Conservation (phyloP, 768 basidiomycete genomes). For the Agaricus blazei region DNA sequence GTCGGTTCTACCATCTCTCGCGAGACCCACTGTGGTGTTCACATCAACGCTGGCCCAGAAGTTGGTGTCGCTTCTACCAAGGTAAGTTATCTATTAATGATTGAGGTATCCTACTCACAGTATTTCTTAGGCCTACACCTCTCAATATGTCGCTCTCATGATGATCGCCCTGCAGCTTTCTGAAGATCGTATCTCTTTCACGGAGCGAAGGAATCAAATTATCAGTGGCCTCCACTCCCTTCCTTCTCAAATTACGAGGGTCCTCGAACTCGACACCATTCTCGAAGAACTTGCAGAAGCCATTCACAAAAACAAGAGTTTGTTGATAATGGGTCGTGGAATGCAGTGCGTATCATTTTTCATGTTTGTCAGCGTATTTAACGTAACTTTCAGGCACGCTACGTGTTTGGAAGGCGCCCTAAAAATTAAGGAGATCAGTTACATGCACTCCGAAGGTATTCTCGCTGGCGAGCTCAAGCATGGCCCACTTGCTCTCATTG, state of each 20-base stretch:
- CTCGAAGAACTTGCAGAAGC: slow-evolving; percentile 83
- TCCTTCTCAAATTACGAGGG: slow-evolving; percentile 81
- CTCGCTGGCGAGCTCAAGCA: slow-evolving; percentile 99
- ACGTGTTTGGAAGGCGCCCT: slow-evolving; percentile 97
- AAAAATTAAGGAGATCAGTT: slow-evolving; percentile 99
- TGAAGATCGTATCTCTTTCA: slow-evolving; percentile 94
- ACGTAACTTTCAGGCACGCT: slow-evolving; percentile 54
- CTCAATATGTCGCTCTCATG: slow-evolving; percentile 95
- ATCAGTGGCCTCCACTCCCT: slow-evolving; percentile 91
- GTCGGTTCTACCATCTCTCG: slow-evolving; percentile 97
- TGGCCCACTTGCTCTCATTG: slow-evolving; percentile 94
- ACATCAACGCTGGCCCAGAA: slow-evolving; percentile 98
- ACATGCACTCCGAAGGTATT: slow-evolving; percentile 87
- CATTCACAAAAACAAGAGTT: slow-evolving; percentile 75
- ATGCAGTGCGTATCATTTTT: slow-evolving; percentile 66
- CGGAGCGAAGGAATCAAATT: slow-evolving; percentile 85
- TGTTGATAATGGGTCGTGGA: slow-evolving; percentile 96
- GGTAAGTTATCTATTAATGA: slow-evolving; percentile 31
- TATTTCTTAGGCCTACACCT: slow-evolving; percentile 79
- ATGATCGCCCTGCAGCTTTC: slow-evolving; percentile 99
- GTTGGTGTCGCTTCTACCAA: slow-evolving; percentile 99
- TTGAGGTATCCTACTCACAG: not conserved
- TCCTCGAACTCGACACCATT: slow-evolving; percentile 72
- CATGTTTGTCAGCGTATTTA: not conserved
- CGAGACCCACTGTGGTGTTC: slow-evolving; percentile 98